phyloP scores from a whole-genome alignment of 176 grass and related monocot genomes.

The Oryza glumipatula region DNA sequence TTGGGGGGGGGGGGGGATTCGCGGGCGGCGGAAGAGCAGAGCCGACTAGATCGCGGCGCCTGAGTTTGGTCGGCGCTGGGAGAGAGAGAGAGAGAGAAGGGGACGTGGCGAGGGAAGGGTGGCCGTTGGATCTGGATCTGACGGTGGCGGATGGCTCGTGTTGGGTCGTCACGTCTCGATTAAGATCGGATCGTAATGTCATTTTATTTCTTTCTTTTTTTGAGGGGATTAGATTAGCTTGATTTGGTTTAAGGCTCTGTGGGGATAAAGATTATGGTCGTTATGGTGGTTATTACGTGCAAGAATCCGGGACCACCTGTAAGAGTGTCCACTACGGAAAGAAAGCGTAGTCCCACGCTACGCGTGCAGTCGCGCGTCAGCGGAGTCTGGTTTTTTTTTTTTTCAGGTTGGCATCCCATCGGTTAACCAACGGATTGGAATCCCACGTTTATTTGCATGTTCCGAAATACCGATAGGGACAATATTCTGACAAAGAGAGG shows the following conservation, averaged over 20 bases:
- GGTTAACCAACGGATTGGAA: no score
- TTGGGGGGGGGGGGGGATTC: conserved; percentile 7
- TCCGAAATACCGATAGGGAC: no score
- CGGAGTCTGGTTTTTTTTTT: no score
- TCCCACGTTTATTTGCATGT: no score
- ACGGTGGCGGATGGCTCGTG: background rate
- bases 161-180: background rate
- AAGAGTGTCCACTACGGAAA: background rate
- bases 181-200: background rate
- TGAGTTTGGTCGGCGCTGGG: conserved; percentile 38
- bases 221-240: background rate
- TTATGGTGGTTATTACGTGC: background rate
- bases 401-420: no score
- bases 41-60: conserved; percentile 10
- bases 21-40: background rate
- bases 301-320: background rate
- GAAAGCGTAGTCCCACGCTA: background rate
- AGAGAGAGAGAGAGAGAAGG: no score
- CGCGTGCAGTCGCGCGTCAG: no score
- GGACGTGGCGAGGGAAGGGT: background rate
- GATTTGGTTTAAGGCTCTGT: background rate
- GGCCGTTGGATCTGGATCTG: conserved; percentile 38
- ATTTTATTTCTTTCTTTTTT: background rate
- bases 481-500: no score
- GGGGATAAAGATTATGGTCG: background rate